These are phyloP conservation scores for Hygrophoropsis aurantiaca DNA, from an alignment of 768 basidiomycete species.

Conservation along the genomic window DNA sequence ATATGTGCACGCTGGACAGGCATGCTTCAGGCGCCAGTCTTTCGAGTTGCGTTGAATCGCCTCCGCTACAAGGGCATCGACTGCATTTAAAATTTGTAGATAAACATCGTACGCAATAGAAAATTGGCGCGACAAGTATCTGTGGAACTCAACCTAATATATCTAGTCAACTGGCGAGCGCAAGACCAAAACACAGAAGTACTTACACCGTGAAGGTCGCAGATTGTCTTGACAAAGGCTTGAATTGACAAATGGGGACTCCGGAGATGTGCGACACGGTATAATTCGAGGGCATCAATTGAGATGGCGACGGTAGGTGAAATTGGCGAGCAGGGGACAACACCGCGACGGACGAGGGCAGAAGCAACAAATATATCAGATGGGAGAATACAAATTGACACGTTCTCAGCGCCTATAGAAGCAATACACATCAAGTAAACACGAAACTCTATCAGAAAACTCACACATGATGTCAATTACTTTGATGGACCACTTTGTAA, in stretches of 20 bases:
- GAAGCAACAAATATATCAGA: too few species aligned
- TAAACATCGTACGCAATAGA: neutral
- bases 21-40: conserved; percentile 4
- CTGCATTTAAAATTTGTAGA: neutral
- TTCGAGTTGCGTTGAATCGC: neutral
- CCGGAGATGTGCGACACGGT: neutral
- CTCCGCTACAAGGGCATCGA: neutral
- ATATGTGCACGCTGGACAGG: conserved; percentile 1
- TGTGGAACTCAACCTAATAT: neutral
- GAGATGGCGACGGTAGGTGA: conserved; percentile 8
- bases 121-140: neutral
- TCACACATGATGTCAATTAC: neutral
- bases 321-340: conserved; percentile 8
- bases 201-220: neutral
- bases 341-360: conserved; percentile 10
- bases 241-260: neutral
- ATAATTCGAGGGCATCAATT: neutral
- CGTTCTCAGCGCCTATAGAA: neutral
- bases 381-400: too few species aligned
- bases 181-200: too few species aligned
- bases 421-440: neutral
- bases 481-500: neutral
- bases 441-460: neutral
- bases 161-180: neutral
- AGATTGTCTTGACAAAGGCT: neutral